phyloP scores from a whole-genome alignment of 345 rosid genomes.

The Eutrema yunnanense region DNA sequence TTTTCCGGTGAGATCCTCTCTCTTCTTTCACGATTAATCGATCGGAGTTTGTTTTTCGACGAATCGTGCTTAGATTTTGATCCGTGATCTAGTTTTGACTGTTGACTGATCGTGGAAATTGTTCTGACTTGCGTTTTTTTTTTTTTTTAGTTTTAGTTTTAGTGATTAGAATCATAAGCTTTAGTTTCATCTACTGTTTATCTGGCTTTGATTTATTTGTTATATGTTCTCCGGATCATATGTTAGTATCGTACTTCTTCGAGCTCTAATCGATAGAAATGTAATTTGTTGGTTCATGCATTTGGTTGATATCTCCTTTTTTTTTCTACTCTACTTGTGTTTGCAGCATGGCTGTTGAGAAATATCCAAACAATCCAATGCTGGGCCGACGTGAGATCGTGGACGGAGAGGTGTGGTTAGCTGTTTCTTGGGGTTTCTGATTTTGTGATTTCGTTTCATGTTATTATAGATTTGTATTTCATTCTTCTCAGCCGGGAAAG shows the following conservation, averaged over 20 bases:
- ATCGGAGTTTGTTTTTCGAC: neutral
- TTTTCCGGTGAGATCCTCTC: conserved; percentile 57
- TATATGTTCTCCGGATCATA: neutral
- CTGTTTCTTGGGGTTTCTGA: neutral
- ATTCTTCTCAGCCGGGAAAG: conserved; percentile 52
- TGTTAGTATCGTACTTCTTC: neutral
- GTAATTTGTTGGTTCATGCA: neutral
- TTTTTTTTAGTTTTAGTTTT: neutral
- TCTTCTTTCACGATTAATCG: neutral
- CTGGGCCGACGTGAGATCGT: conserved; percentile 67
- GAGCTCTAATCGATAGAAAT: neutral
- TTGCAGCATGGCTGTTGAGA: conserved; percentile 64
- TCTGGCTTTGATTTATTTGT: neutral
- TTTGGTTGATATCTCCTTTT: neutral
- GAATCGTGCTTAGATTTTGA: neutral
- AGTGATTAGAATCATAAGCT: neutral
- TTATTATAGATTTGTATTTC: neutral
- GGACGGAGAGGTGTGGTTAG: conserved; percentile 52
- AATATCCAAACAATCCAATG: conserved; percentile 61
- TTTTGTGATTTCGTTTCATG: neutral
- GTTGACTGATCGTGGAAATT: conserved; percentile 22
- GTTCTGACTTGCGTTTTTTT: conserved; percentile 6
- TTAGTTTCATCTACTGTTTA: neutral
- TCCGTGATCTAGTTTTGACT: neutral
- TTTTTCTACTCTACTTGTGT: neutral